Conservation (phyloP, 768 basidiomycete genomes). For the Mycena sanguinolenta region DNA sequence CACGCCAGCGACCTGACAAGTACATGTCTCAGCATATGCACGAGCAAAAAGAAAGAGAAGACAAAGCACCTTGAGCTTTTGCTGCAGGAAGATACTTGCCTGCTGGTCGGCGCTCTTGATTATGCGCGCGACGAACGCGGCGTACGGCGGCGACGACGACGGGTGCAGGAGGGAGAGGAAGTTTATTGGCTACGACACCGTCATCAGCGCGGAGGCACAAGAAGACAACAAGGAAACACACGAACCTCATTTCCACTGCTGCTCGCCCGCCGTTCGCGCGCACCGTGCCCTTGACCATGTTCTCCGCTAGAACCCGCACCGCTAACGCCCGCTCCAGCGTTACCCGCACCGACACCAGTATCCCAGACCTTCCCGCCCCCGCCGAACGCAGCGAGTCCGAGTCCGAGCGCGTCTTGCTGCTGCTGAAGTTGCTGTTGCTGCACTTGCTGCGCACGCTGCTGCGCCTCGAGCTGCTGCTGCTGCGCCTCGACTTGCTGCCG, state of each 20-base stretch:
- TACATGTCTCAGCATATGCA: not conserved
- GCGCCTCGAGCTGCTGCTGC: constrained; percentile 10
- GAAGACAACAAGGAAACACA: constrained; percentile 5
- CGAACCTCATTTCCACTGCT: constrained; percentile 64
- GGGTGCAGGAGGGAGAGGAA: constrained; percentile 89
- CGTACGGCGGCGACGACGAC: constrained; percentile 67
- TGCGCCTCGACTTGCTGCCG: constrained; percentile 34
- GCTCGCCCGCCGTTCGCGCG: constrained; percentile 41
- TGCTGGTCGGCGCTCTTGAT: constrained; percentile 93
- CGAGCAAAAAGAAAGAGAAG: not conserved
- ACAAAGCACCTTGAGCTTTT: constrained; percentile 75
- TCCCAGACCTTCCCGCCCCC: constrained; percentile 16
- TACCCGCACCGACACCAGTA: not conserved
- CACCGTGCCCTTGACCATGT: constrained; percentile 1
- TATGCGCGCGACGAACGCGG: constrained; percentile 69
- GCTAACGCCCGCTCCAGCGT: not conserved
- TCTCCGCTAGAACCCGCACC: not conserved
- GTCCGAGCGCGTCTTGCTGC: constrained; percentile 17
- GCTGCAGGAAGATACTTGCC: constrained; percentile 90
- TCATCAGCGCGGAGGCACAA: not conserved
- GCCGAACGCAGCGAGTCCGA: constrained; percentile 15
- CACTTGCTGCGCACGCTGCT: constrained; percentile 7
- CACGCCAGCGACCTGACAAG: constrained; percentile 61
- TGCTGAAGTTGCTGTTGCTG: constrained; percentile 19
- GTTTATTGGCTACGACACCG: constrained; percentile 83